Evolutionary conservation across 2,329 filamentous ascomycete genomes (phyloP).

Genomic region (Parascedosporium putredinis): DNA sequence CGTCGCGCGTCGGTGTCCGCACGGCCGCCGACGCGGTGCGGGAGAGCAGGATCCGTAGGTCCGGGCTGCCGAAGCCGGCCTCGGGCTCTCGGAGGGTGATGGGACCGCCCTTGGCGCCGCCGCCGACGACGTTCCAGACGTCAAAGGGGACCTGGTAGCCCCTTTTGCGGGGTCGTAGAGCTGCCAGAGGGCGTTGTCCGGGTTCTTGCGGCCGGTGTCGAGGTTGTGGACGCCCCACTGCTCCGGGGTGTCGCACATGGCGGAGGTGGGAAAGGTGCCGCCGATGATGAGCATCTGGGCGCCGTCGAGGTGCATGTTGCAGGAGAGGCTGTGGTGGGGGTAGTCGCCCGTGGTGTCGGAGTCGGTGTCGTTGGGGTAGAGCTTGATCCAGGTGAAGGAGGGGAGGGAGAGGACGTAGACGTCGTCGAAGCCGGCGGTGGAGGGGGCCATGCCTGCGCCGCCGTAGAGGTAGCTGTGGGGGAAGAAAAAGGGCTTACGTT

Average conservation of each 20-base stretch:
- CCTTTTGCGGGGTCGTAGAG: slow-evolving; percentile 38
- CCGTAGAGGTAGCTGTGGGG: slow-evolving; percentile 48
- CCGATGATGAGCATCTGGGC: slow-evolving; percentile 55
- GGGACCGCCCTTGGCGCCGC: slow-evolving; percentile 36
- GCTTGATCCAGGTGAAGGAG: slow-evolving; percentile 53
- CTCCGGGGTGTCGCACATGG: slow-evolving; percentile 40
- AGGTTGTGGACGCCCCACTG: slow-evolving; percentile 47
- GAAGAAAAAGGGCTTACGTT: not conserved
- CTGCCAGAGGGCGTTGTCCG: slow-evolving; percentile 36
- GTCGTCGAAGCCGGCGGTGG: slow-evolving; percentile 44
- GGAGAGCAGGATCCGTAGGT: slow-evolving; percentile 43
- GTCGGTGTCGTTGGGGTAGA: slow-evolving; percentile 31
- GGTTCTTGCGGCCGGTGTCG: slow-evolving; percentile 40
- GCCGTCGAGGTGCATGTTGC: slow-evolving; percentile 41
- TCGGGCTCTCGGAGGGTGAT: slow-evolving; percentile 42
- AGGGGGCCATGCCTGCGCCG: slow-evolving; percentile 37
- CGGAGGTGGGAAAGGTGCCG: slow-evolving; percentile 40
- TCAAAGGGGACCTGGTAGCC: slow-evolving; percentile 43
- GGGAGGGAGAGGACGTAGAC: slow-evolving; percentile 52
- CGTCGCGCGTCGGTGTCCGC: slow-evolving; percentile 39
- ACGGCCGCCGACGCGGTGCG: slow-evolving; percentile 33
- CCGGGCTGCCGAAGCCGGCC: slow-evolving; percentile 36
- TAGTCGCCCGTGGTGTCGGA: slow-evolving; percentile 24
- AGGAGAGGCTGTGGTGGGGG: slow-evolving; percentile 45
- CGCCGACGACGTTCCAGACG: slow-evolving; percentile 40